Percentiles rank a stretch among this genome's conserved stretches.
phyloP scores from a whole-genome alignment of 768 basidiomycete genomes.

The Mycena vitilis region DNA sequence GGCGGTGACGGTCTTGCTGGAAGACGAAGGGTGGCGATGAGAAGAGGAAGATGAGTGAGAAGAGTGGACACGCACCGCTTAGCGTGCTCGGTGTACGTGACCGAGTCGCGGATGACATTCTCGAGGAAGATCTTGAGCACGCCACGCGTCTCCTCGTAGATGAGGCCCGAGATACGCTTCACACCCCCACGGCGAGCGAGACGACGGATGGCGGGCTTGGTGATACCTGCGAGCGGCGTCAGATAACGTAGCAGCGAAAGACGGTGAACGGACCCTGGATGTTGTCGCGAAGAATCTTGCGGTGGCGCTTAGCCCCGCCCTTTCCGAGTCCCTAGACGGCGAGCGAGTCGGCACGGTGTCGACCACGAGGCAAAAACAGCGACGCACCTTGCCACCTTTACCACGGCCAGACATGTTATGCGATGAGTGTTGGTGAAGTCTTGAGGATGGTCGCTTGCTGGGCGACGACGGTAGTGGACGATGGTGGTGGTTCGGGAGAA shows the following conservation, averaged over 20 bases:
- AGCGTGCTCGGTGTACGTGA: slow-evolving; percentile 82
- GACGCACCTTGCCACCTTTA: slow-evolving; percentile 86
- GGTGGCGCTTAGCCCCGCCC: neutral
- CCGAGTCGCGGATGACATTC: slow-evolving; percentile 91
- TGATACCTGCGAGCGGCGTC: slow-evolving; percentile 66
- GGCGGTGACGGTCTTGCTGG: slow-evolving; percentile 86
- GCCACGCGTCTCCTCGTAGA: slow-evolving; percentile 76
- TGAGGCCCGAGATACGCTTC: slow-evolving; percentile 80
- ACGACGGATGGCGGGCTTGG: slow-evolving; percentile 86
- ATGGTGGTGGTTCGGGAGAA: slow-evolving; percentile 3
- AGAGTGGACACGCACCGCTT: slow-evolving; percentile 62
- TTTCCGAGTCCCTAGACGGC: neutral
- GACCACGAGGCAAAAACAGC: neutral
- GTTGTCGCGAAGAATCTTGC: neutral
- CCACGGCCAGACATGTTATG: slow-evolving; percentile 91
- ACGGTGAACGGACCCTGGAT: neutral
- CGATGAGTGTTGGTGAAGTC: slow-evolving; percentile 21
- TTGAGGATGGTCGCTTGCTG: slow-evolving; percentile 18
- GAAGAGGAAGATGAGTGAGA: neutral
- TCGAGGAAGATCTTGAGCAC: slow-evolving; percentile 95
- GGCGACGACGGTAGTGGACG: neutral
- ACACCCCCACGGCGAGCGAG: slow-evolving; percentile 98
- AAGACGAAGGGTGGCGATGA: neutral
- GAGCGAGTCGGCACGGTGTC: neutral
- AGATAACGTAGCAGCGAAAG: neutral